These are phyloP conservation scores for Trichosporon asahii DNA, from an alignment of 1,284 basidiomycete species.

Conservation along the genomic window DNA sequence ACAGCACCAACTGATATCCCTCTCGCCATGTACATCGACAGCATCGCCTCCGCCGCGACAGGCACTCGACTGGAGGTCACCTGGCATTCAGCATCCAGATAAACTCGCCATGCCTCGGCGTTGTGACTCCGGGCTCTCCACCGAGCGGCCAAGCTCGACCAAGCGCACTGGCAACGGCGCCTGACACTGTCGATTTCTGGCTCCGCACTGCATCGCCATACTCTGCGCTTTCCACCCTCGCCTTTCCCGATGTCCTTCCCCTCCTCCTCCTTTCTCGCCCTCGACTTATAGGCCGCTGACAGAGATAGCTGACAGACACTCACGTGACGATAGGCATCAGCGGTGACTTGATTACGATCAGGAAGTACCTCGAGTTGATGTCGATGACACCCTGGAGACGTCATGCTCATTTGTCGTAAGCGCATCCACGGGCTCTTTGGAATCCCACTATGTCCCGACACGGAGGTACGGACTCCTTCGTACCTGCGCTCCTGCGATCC, in stretches of 20 bases:
- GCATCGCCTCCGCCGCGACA: neutral
- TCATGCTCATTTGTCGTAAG: too few species aligned
- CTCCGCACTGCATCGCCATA: neutral
- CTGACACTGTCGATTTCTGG: neutral
- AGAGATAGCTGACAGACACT: neutral
- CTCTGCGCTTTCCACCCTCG: too few species aligned
- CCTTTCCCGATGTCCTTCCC: neutral
- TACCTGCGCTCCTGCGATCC: neutral
- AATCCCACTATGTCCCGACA: too few species aligned
- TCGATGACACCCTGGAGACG: neutral
- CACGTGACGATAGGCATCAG: neutral
- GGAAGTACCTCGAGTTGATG: neutral
- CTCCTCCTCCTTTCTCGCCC: neutral
- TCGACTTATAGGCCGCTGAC: neutral
- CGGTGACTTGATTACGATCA: neutral
- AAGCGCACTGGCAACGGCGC: neutral
- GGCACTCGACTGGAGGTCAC: neutral
- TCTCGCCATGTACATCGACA: neutral
- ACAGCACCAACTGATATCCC: neutral
- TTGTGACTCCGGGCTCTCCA: neutral
- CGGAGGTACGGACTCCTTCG: too few species aligned
- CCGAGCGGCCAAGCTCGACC: neutral
- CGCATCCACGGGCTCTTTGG: too few species aligned
- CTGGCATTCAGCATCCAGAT: neutral
- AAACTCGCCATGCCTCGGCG: neutral